These are phyloP conservation scores for Tuber borchii DNA, from an alignment of 495 filamentous ascomycete genomes.

Conservation along the genomic window DNA sequence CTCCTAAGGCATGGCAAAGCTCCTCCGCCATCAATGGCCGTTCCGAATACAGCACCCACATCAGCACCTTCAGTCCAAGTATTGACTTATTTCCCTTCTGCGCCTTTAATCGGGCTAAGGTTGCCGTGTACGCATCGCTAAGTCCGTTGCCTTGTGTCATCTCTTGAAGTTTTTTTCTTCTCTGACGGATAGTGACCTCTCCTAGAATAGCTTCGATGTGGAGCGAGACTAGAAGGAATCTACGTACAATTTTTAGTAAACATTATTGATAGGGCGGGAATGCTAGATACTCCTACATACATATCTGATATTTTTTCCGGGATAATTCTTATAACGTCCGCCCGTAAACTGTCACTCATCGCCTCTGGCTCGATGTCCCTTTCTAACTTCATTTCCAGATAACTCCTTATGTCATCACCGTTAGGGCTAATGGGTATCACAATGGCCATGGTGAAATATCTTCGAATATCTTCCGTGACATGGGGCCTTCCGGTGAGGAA, in stretches of 20 bases:
- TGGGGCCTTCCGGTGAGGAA: not conserved
- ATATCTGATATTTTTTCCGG: not conserved
- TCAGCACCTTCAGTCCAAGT: not conserved
- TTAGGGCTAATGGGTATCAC: not conserved
- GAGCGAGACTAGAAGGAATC: not conserved
- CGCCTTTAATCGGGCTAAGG: not conserved
- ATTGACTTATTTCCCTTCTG: not conserved
- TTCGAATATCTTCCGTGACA: not conserved
- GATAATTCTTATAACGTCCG: no score
- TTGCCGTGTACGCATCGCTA: not conserved
- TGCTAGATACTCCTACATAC: not conserved
- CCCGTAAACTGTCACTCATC: not conserved
- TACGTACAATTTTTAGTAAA: not conserved
- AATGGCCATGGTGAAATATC: not conserved
- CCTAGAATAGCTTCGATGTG: not conserved
- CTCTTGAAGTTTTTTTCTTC: not conserved
- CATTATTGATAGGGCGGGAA: not conserved
- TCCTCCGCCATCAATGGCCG: not conserved
- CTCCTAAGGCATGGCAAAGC: not conserved
- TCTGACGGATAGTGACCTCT: not conserved
- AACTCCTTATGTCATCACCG: not conserved
- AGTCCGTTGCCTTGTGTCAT: not conserved
- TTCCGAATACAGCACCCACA: not conserved
- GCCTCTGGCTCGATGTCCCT: not conserved
- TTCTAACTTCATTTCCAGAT: not conserved